phyloP scores from a whole-genome alignment of 495 filamentous ascomycete genomes.

The Tuber calosporum region DNA sequence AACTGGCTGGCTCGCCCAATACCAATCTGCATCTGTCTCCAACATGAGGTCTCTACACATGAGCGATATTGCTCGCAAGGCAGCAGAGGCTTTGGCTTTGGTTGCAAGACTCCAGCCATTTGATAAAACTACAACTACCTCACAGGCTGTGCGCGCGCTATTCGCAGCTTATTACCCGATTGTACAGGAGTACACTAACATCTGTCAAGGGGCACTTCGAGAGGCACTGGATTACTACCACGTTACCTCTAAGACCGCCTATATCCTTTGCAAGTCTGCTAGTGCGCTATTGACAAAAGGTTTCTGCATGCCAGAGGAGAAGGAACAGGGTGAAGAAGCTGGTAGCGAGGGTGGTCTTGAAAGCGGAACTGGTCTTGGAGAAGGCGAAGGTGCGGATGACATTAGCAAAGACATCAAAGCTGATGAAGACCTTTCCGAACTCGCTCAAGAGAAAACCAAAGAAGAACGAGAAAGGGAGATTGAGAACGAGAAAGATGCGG shows the following conservation, averaged over 20 bases:
- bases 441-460: constrained; percentile 68
- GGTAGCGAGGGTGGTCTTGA: constrained; percentile 61
- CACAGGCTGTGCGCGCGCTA: constrained; percentile 52
- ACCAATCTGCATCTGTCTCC: constrained; percentile 52
- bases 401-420: constrained; percentile 93
- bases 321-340: constrained; percentile 57
- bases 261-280: constrained; percentile 66
- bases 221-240: constrained; percentile 56
- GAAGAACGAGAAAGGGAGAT: constrained; percentile 58
- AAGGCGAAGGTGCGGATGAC: constrained; percentile 89
- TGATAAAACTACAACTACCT: constrained; percentile 40
- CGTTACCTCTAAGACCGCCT: constrained; percentile 63
- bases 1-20: constrained; percentile 55
- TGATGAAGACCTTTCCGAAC: constrained; percentile 85
- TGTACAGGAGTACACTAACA: constrained; percentile 61
- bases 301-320: constrained; percentile 81
- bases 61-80: constrained; percentile 48
- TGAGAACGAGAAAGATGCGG: constrained; percentile 68
- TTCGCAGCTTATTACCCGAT: constrained; percentile 65
- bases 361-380: constrained; percentile 90
- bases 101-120: constrained; percentile 49
- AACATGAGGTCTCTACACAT: constrained; percentile 55
- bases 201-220: constrained; percentile 50
- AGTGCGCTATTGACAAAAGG: constrained; percentile 69
- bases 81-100: constrained; percentile 49